These are phyloP conservation scores for Solanum lycopersicoides DNA, from an alignment of 257 asterid genomes.

Conservation along the genomic window DNA sequence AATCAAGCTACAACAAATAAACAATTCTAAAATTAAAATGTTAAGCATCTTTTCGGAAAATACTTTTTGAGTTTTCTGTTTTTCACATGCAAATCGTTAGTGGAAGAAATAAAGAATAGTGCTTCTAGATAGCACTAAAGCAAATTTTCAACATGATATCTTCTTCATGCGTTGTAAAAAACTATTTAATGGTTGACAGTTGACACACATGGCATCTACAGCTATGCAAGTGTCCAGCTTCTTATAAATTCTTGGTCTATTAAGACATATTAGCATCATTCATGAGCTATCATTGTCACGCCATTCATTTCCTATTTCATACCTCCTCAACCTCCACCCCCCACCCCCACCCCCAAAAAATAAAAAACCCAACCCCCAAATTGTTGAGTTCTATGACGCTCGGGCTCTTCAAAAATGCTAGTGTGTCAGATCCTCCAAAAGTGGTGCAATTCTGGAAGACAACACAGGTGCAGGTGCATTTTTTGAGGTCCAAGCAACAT, in stretches of 20 bases:
- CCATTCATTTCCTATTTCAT: neutral
- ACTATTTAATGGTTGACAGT: neutral
- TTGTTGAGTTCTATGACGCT: neutral
- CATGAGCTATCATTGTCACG: neutral
- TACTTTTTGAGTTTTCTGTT: neutral
- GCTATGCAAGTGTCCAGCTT: neutral
- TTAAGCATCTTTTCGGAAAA: neutral
- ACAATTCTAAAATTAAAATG: neutral
- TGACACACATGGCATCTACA: neutral
- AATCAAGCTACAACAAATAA: neutral
- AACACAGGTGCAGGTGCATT: neutral
- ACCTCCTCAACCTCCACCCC: neutral
- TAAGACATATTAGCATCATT: neutral
- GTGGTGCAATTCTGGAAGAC: neutral
- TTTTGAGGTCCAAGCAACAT: neutral
- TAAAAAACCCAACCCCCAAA: neutral
- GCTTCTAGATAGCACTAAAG: neutral
- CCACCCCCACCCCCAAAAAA: no score
- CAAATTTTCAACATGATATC: neutral
- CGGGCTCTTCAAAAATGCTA: neutral
- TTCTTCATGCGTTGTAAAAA: no score
- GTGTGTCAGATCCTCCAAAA: neutral
- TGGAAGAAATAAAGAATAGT: neutral
- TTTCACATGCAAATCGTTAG: neutral
- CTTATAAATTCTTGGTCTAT: neutral